These are phyloP conservation scores for Tetracladium maxilliforme DNA, from an alignment of 2,329 filamentous ascomycete genomes.

Conservation along the genomic window DNA sequence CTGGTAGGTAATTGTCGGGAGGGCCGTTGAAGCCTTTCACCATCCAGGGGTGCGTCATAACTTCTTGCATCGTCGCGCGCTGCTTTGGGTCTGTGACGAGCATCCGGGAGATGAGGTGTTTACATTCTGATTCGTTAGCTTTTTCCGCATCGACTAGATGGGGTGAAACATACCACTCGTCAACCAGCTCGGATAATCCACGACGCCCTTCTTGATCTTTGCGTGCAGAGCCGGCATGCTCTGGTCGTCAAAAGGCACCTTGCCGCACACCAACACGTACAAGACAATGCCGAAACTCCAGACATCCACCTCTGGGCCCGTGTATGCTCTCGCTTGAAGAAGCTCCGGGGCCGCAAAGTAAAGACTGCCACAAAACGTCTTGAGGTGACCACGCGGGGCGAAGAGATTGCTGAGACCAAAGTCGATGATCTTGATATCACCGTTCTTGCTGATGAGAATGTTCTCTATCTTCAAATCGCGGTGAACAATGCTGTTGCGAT, in stretches of 20 bases:
- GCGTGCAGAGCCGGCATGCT: constrained; percentile 97
- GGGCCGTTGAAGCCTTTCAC: constrained; percentile 75
- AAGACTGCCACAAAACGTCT: constrained; percentile 93
- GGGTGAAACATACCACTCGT: constrained; percentile 74
- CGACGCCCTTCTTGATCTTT: constrained; percentile 94
- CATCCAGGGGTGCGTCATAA: constrained; percentile 94
- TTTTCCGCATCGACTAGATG: not conserved
- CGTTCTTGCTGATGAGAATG: constrained; percentile 96
- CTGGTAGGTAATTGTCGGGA: constrained; percentile 78
- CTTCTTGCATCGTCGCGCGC: constrained; percentile 75
- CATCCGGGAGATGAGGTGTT: constrained; percentile 85
- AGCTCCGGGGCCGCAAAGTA: constrained; percentile 96
- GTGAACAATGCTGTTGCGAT: constrained; percentile 96
- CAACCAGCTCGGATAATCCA: constrained; percentile 91
- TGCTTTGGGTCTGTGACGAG: constrained; percentile 85
- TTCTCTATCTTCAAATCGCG: constrained; percentile 98
- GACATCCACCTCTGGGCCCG: constrained; percentile 89
- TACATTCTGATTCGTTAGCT: constrained; percentile 85
- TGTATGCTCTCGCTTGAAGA: constrained; percentile 85
- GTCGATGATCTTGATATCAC: constrained; percentile 98
- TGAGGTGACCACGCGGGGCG: constrained; percentile 68
- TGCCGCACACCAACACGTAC: constrained; percentile 92
- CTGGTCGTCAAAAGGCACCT: constrained; percentile 97
- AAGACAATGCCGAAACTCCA: constrained; percentile 99
- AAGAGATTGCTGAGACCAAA: constrained; percentile 97